Percentiles rank a stretch among this genome's conserved stretches.
These are phyloP conservation scores for Blastocystis sp. DNA, from an alignment of 352 stramenopile genomes.

Conservation along the genomic window DNA sequence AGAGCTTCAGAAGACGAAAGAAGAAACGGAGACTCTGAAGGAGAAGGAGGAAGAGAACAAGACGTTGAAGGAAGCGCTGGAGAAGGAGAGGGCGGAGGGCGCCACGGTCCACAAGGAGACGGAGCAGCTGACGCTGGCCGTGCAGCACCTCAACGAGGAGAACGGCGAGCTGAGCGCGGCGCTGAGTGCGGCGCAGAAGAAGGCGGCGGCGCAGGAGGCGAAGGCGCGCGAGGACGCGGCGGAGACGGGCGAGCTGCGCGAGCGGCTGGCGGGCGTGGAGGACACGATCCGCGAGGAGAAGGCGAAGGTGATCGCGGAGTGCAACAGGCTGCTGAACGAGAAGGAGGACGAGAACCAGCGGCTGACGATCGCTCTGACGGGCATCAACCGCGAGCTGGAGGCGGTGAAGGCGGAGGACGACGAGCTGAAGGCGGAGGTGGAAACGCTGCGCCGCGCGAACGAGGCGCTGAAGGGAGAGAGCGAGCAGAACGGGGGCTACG, in stretches of 20 bases:
- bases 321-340: conserved; percentile 9
- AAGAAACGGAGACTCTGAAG: neutral
- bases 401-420: conserved; percentile 23
- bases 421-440: neutral
- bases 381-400: conserved; percentile 37
- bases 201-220: neutral
- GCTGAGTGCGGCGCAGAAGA: neutral
- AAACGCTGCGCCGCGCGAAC: neutral
- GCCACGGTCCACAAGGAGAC: neutral
- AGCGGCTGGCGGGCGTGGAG: neutral
- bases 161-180: conserved; percentile 3
- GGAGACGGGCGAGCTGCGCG: neutral
- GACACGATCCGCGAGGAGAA: conserved; percentile 7
- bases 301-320: conserved; percentile 21
- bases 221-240: neutral
- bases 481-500: neutral
- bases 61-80: neutral
- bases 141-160: conserved; percentile 48
- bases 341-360: conserved; percentile 60
- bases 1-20: too few species aligned
- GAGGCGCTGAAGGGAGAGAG: neutral
- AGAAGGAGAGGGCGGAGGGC: neutral
- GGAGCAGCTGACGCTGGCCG: conserved; percentile 8
- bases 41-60: neutral
- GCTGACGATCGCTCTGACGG: conserved; percentile 20